A percentile compares a stretch with the other conserved stretches of the same genome.
phyloP scores from a whole-genome alignment of 805 yeast species.

The Grigorovia jiainica region DNA sequence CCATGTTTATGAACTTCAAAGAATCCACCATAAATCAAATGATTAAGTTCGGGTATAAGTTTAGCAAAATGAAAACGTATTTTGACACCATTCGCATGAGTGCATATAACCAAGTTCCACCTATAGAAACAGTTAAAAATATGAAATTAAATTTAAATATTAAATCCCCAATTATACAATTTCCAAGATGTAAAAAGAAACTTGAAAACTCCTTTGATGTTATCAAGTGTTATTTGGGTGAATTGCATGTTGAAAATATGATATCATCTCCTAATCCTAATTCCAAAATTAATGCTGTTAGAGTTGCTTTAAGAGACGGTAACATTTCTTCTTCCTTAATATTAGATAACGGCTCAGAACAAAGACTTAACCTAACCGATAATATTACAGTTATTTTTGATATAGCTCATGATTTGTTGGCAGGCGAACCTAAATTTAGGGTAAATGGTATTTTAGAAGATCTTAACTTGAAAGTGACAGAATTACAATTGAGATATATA shows the following conservation, averaged over 20 bases:
- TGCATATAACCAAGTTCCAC: slow-evolving; percentile 73
- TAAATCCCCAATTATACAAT: slow-evolving; percentile 74
- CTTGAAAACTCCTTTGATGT: slow-evolving; percentile 42
- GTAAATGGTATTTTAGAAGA: slow-evolving; percentile 47
- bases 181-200: slow-evolving; percentile 50
- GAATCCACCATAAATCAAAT: slow-evolving; percentile 72
- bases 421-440: slow-evolving; percentile 38
- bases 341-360: slow-evolving; percentile 36
- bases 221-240: slow-evolving; percentile 71
- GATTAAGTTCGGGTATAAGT: slow-evolving; percentile 56
- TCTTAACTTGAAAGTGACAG: slow-evolving; percentile 53
- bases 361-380: slow-evolving; percentile 54
- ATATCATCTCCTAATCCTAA: slow-evolving; percentile 32
- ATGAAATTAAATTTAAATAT: slow-evolving; percentile 66
- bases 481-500: slow-evolving; percentile 55
- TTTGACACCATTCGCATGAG: slow-evolving; percentile 85
- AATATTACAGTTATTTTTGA: slow-evolving; percentile 53
- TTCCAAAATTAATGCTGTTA: slow-evolving; percentile 42
- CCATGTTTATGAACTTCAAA: slow-evolving; percentile 66
- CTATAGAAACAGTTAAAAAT: slow-evolving; percentile 40
- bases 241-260: slow-evolving; percentile 57
- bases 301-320: slow-evolving; percentile 65
- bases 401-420: slow-evolving; percentile 37
- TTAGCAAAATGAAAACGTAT: slow-evolving; percentile 77
- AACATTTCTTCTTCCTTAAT: slow-evolving; percentile 55